Evolutionary conservation across 2,329 filamentous ascomycete genomes (phyloP).

Genomic region (Ophiostoma quercus): DNA sequence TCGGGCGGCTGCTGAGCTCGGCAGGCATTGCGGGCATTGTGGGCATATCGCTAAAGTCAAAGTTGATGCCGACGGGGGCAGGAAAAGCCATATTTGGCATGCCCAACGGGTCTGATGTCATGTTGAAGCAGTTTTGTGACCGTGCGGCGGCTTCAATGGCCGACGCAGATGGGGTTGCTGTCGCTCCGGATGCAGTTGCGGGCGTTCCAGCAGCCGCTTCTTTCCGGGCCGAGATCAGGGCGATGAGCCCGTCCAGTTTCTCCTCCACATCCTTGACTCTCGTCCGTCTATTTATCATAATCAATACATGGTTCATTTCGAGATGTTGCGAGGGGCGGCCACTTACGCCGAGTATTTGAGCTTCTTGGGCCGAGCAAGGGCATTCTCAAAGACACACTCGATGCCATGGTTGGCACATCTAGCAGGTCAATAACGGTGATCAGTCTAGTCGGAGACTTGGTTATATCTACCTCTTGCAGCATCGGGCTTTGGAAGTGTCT

Average conservation of each 20-base stretch:
- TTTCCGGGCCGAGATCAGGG: constrained; percentile 33
- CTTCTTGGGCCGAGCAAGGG: constrained; percentile 29
- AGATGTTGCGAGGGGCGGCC: not conserved
- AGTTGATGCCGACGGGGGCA: not conserved
- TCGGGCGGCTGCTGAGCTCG: not conserved
- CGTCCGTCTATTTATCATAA: constrained; percentile 24
- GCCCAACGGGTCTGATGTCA: not conserved
- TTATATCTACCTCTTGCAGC: constrained; percentile 26
- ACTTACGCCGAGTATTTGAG: constrained; percentile 28
- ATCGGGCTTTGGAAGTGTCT: constrained; percentile 10
- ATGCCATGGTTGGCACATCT: constrained; percentile 25
- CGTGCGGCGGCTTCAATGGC: not conserved
- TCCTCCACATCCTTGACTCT: constrained; percentile 29
- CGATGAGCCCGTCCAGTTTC: constrained; percentile 29
- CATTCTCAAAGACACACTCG: constrained; percentile 29
- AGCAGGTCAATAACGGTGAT: not conserved
- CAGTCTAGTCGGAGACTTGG: too few relatives aligned
- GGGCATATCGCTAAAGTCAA: not conserved
- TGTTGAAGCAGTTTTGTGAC: not conserved
- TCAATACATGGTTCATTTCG: not conserved
- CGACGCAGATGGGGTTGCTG: not conserved
- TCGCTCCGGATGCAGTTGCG: constrained; percentile 27
- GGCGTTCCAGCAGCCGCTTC: constrained; percentile 25
- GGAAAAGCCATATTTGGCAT: not conserved
- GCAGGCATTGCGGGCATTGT: not conserved